Base-by-base conservation (phyloP, 495 filamentous ascomycete species). In the Apiosordaria backusii region DNA sequence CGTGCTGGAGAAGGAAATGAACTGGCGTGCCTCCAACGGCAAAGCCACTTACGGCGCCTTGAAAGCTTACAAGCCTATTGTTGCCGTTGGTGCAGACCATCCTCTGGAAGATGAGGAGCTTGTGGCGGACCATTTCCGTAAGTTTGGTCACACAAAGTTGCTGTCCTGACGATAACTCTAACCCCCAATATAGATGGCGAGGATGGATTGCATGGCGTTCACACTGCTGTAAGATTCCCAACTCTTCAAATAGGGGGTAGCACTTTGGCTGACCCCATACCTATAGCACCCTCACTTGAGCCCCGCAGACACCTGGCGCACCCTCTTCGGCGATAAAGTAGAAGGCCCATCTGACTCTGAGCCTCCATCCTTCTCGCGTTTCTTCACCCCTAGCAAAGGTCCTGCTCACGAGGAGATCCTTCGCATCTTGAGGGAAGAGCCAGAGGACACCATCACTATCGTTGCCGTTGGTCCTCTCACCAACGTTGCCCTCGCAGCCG, bases 161-260 rank as follows among this genome's bases (percentile, higher is more conserved):
- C 25, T 24, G 27, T 21, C 50, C 40, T 57, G 60, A 45, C 62
- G 61, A 57, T 21, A 2, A 35, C 50, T 0, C 71, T 25, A 24
- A 24, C 57, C 57, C 7, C 23, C 4, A 7, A 13, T 18, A 5
- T 59, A 97, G 93, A 99, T 78, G 95, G 95, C 35, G 82, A 81
- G 1, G 95, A 99, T 73, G 95, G 95, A 2, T 84, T 99, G 5
- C 93, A 92, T 24, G 91, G 90, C n/a, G 92, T 98, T 40, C 93
- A 97, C 72, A 83, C 83, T 15, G 88, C 80, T 67, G 93, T 95
- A 85, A 65, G 83, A 79, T 35, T 22, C 40, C 21, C 57, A 62
- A 22, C 10, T 45, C 9, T 45, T 45, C 16, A 45, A 7, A 45
- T 45, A 9, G 5, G 35, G 35, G 35, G 35, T 1, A 45, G 10